Conservation (phyloP, 495 filamentous ascomycete species). For the Daldinia grandis region DNA sequence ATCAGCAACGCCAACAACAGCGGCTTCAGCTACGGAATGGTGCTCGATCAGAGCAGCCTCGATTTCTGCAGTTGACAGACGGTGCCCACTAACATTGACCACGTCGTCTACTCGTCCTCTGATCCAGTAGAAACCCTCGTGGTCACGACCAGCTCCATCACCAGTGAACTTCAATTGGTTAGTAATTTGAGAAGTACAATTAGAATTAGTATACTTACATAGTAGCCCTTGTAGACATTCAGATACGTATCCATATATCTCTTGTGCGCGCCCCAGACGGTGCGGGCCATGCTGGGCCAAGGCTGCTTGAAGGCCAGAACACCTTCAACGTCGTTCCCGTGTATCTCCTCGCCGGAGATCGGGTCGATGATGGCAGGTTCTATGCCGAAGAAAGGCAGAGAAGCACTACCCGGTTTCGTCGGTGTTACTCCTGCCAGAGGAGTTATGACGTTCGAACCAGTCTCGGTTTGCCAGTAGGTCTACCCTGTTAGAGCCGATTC, state of each 20-base stretch:
- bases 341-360: conserved; percentile 90
- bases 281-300: conserved; percentile 99
- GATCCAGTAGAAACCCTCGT: conserved; percentile 99
- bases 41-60: conserved; percentile 97
- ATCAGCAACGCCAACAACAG: conserved; percentile 91
- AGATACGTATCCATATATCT: conserved; percentile 99
- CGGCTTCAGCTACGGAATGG: conserved; percentile 87
- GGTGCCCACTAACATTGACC: conserved; percentile 96
- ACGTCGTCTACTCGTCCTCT: conserved; percentile 98
- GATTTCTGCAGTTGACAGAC: conserved; percentile 96
- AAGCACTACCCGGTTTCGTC: conserved; percentile 80
- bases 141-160: conserved; percentile 95
- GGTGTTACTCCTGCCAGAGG: conserved; percentile 79
- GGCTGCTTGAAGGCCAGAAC: conserved; percentile 97
- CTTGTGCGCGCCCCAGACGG: conserved; percentile 97
- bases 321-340: conserved; percentile 97
- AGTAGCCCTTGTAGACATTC: conserved; percentile 97
- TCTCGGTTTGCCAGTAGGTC: conserved; percentile 99
- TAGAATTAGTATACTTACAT: conserved; percentile 67
- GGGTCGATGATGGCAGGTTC: conserved; percentile 98
- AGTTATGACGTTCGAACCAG: conserved; percentile 90
- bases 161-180: conserved; percentile 82
- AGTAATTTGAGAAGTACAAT: conserved; percentile 38
- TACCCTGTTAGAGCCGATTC: conserved; percentile 49
- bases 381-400: conserved; percentile 94